Evolutionary conservation across 2,329 filamentous ascomycete species (phyloP), one percentile per base, ranked within the genome.

Genomic region (Cryoendolithus antarcticus): DNA sequence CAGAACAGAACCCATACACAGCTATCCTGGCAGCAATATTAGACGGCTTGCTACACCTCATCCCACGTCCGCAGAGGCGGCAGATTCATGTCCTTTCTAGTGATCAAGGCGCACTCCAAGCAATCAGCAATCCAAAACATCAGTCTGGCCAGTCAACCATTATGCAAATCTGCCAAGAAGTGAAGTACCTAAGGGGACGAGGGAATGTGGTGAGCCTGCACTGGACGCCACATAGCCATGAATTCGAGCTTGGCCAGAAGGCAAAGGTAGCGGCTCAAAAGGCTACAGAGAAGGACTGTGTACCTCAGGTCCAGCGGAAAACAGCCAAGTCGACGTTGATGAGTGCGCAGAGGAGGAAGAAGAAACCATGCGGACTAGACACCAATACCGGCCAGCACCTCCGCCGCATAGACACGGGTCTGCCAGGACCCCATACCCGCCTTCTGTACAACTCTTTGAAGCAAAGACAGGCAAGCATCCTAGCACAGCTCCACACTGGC

Each of bases 241-340:
- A 27, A 2, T 38, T 32, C 4, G 30, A 38, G 13, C 10, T 24
- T 6, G 36, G 36, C 1, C 36, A 38, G 11, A 21, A 32, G 13
- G 36, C 36, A 6, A 38, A 38, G 12, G 29, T 9, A n/a, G 9
- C 32, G 9, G 30, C 36, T 29, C 36, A 32, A 10, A 29, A 30
- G 24, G 24, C 36, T 11, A 38, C 36, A 9, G 36, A 28, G n/a
- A 30, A 38, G 30, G 36, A n/a, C n/a, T n/a, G n/a, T n/a, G n/a
- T n/a, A n/a, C n/a, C n/a, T n/a, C n/a, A n/a, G n/a, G n/a, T n/a
- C n/a, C n/a, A n/a, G n/a, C n/a, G n/a, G n/a, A n/a, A n/a, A 8
- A 31, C 29, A 28, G 15, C 29, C 11, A n/a, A 21, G 15, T 24
- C 15, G 12, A 27, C 19, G 36, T n/a, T 38, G 8, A 29, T 32